These are phyloP conservation scores for Pythium volutum DNA, from an alignment of 352 stramenopile species.

Conservation along the genomic window DNA sequence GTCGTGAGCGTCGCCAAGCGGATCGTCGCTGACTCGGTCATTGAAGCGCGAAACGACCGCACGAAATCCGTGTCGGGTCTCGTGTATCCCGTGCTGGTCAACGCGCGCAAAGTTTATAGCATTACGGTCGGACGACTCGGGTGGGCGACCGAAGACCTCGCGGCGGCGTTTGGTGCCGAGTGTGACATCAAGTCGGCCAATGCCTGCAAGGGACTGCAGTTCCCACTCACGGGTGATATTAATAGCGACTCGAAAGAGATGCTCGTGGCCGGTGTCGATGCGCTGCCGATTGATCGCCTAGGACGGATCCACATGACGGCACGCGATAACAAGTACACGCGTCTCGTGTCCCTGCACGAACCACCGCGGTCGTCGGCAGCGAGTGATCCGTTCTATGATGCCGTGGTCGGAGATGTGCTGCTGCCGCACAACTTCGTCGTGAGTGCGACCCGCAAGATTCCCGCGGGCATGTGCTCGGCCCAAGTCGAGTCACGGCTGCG, in stretches of 20 bases:
- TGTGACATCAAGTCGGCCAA: conserved; percentile 24
- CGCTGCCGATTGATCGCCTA: background rate
- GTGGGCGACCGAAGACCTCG: conserved; percentile 38
- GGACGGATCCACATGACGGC: background rate
- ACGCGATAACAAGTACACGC: background rate
- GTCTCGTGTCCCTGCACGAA: background rate
- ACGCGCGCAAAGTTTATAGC: conserved; percentile 41
- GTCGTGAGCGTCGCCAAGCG: background rate
- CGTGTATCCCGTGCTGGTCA: conserved; percentile 30
- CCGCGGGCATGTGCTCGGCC: background rate
- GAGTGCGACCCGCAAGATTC: no score
- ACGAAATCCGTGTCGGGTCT: no score
- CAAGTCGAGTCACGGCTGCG: conserved; percentile 11
- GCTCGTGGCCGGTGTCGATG: background rate
- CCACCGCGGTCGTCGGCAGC: background rate
- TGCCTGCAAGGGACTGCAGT: conserved; percentile 43
- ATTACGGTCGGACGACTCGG: conserved; percentile 41
- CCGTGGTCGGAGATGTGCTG: background rate
- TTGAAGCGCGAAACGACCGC: no score
- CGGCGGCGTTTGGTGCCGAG: conserved; percentile 35
- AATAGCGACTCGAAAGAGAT: conserved; percentile 10
- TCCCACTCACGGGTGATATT: conserved; percentile 23
- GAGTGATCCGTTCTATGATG: background rate
- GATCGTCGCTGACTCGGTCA: background rate
- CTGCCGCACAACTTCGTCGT: conserved; percentile 12